Percentiles rank a stretch among this genome's conserved stretches.
Evolutionary conservation across 768 basidiomycete species (phyloP).

Genomic region (Boletus patriciae): DNA sequence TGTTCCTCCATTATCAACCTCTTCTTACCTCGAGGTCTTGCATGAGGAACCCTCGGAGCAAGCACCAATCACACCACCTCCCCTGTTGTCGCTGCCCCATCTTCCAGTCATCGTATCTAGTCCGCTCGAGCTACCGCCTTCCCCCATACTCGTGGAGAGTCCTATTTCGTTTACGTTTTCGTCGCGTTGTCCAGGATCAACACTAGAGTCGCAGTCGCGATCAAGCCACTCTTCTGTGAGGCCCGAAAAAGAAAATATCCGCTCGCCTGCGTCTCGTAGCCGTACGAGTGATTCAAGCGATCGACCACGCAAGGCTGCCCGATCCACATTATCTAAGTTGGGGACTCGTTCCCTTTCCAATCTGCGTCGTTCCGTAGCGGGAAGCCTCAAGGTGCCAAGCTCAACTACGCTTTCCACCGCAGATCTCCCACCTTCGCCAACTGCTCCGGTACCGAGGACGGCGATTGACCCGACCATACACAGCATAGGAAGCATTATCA

Average conservation of each 20-base stretch:
- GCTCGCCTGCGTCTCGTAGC: slow-evolving; percentile 9
- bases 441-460: slow-evolving; percentile 33
- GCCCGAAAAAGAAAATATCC: slow-evolving; percentile 16
- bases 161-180: slow-evolving; percentile 28
- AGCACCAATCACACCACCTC: slow-evolving; percentile 15
- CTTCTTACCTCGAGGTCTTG: slow-evolving; percentile 29
- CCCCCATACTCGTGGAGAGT: slow-evolving; percentile 20
- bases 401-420: slow-evolving; percentile 20
- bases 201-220: slow-evolving; percentile 15
- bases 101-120: slow-evolving; percentile 24
- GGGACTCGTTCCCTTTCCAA: slow-evolving; percentile 43
- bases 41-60: slow-evolving; percentile 31
- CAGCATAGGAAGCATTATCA: slow-evolving; percentile 54
- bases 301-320: slow-evolving; percentile 7
- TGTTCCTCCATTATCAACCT: slow-evolving; percentile 22
- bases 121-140: slow-evolving; percentile 4
- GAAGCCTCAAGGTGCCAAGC: slow-evolving; percentile 28
- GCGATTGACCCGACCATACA: slow-evolving; percentile 62
- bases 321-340: slow-evolving; percentile 25
- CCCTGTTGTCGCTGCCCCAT: neutral
- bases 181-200: slow-evolving; percentile 17
- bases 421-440: slow-evolving; percentile 42
- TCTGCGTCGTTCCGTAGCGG: slow-evolving; percentile 46
- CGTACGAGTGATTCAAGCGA: slow-evolving; percentile 22
- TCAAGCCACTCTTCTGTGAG: slow-evolving; percentile 2